Percentiles rank a stretch among this genome's conserved stretches.
Conservation (phyloP, 495 filamentous ascomycete genomes). For the Penicillium fimorum region DNA sequence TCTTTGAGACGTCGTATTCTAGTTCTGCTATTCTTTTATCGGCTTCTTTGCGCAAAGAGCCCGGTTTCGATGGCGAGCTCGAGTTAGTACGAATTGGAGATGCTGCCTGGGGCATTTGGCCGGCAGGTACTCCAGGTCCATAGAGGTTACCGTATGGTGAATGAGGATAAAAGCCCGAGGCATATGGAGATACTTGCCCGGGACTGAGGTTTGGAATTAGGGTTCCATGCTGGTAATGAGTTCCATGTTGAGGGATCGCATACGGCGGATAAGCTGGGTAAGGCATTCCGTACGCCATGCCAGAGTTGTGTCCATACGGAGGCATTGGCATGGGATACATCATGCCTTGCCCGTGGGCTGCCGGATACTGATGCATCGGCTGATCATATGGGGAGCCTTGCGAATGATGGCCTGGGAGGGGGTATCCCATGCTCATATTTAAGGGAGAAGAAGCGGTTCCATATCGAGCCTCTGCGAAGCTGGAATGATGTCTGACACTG, state of each 20-base stretch:
- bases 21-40: conserved; percentile 17
- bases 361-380: conserved; percentile 34
- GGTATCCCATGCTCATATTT: conserved; percentile 49
- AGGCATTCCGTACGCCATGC: conserved; percentile 30
- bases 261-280: conserved; percentile 35
- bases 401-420: conserved; percentile 42
- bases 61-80: neutral
- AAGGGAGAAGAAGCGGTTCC: conserved; percentile 32
- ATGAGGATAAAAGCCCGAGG: conserved; percentile 28
- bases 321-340: conserved; percentile 40
- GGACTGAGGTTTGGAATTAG: conserved; percentile 21
- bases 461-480: conserved; percentile 27
- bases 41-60: conserved; percentile 18
- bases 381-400: conserved; percentile 33
- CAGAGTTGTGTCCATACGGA: conserved; percentile 35
- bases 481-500: conserved; percentile 25
- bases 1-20: conserved; percentile 42
- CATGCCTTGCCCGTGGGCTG: conserved; percentile 27
- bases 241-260: conserved; percentile 28
- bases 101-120: conserved; percentile 10
- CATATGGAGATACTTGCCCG: conserved; percentile 29
- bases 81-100: conserved; percentile 11
- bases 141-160: conserved; percentile 23
- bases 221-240: conserved; percentile 31
- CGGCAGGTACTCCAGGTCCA: conserved; percentile 18